Percentiles rank a stretch among this genome's conserved stretches.
These are phyloP conservation scores for Globisporangium heterothallicum DNA, from an alignment of 352 stramenopile species.

Conservation along the genomic window DNA sequence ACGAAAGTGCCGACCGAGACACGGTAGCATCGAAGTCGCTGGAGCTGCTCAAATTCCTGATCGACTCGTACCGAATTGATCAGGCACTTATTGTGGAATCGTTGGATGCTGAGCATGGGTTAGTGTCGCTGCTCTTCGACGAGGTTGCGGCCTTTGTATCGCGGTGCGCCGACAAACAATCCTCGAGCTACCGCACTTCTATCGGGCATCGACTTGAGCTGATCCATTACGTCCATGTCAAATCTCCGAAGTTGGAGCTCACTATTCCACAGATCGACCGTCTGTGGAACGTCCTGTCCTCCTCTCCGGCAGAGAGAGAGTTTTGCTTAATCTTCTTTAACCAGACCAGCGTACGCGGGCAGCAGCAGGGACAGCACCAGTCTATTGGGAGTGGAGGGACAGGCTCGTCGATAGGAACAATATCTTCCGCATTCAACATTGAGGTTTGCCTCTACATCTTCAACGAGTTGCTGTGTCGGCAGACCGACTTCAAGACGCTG, in stretches of 20 bases:
- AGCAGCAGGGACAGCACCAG: conserved; percentile 21
- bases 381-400: conserved; percentile 15
- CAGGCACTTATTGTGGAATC: conserved; percentile 64
- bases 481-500: conserved; percentile 70
- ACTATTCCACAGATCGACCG: conserved; percentile 68
- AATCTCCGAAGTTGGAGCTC: conserved; percentile 70
- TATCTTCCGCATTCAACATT: conserved; percentile 69
- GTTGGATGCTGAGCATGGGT: conserved; percentile 60
- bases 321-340: conserved; percentile 84
- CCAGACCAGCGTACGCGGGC: conserved; percentile 56
- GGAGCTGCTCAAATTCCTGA: conserved; percentile 83
- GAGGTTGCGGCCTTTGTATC: conserved; percentile 77
- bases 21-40: conserved; percentile 59
- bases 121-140: conserved; percentile 79
- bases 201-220: conserved; percentile 82
- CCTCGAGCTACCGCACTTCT: conserved; percentile 51
- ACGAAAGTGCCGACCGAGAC: conserved; percentile 25
- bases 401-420: conserved; percentile 23
- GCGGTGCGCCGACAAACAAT: conserved; percentile 44
- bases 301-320: conserved; percentile 64
- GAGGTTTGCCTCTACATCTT: conserved; percentile 82
- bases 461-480: conserved; percentile 72
- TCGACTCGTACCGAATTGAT: conserved; percentile 76
- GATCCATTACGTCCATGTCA: conserved; percentile 84
- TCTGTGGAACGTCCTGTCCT: conserved; percentile 74